Evolutionary conservation across 306 rosid species (phyloP), one percentile per base, ranked within the genome.

Genomic region (Lablab purpureus): DNA sequence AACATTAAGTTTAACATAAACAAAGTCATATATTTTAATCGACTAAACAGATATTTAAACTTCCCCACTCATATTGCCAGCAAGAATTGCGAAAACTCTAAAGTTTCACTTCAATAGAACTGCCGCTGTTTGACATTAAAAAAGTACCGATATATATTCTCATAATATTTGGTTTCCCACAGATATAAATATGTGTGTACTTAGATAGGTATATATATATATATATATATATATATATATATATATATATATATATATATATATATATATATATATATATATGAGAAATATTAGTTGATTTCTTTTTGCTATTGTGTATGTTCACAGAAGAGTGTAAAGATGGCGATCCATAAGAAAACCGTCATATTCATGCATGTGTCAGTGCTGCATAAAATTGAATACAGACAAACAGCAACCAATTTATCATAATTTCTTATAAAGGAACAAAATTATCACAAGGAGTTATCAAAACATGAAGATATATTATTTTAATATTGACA

Each of bases 361-460:
- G 59, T 68, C 75, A 62, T 71, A 82, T 77, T 82, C 74, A 70
- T 71, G 75, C 79, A 82, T 77, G 82, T 82, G 86, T 82, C 79
- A 43, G 63, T 49, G 15, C 75, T 71, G 54, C 74, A 71, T 71
- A 67, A 30, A 28, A 64, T 71, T 70, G 60, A 71, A 71, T 77
- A 41, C 55, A 71, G 51, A 64, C 82, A 77, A 82, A 76, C 22
- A 58, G 37, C 58, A 58, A 81, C 66, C 58, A 56, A 67, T 51
- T 45, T 67, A 74, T 51, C 76, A 58, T 75, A 67, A 75, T 67
- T 40, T 40, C 1, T 2, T 40, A 9, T 2, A 40, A 10, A 40
- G 2, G 12, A 40, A 40, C 13, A 0, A 40, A 40, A 8, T 40
- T 10, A 40, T 40, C 36, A 32, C 5, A 32, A 32, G 0, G 71